These are phyloP conservation scores for Sporisorium scitamineum DNA, from an alignment of 1,284 basidiomycete genomes.

Conservation along the genomic window DNA sequence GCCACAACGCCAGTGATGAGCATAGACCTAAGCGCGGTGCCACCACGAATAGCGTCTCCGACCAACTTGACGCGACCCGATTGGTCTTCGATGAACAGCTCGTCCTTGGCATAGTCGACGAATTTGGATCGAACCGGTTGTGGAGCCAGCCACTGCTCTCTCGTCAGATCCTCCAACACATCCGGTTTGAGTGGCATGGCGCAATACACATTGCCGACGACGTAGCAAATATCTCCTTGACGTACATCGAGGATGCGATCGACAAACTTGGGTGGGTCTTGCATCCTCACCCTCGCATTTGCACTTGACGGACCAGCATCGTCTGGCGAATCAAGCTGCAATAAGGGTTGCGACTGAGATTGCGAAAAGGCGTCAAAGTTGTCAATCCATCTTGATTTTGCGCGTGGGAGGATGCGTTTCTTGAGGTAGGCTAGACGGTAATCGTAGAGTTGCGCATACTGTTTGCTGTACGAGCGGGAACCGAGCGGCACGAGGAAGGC, in stretches of 20 bases:
- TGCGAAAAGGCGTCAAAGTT: conserved; percentile 37
- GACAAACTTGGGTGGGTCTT: conserved; percentile 75
- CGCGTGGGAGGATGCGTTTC: conserved; percentile 55
- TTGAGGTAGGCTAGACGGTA: conserved; percentile 65
- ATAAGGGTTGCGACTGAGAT: conserved; percentile 29
- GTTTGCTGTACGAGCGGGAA: conserved; percentile 57
- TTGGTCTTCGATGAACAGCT: conserved; percentile 92
- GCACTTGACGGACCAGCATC: conserved; percentile 23
- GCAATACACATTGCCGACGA: conserved; percentile 95
- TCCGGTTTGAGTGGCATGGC: conserved; percentile 99
- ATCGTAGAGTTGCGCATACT: conserved; percentile 68
- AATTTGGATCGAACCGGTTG: conserved; percentile 72
- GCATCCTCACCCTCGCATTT: conserved; percentile 11
- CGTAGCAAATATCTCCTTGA: conserved; percentile 85
- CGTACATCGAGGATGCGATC: conserved; percentile 88
- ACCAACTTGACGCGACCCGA: conserved; percentile 89
- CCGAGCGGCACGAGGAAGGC: conserved; percentile 58
- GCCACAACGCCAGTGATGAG: conserved; percentile 76
- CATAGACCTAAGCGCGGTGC: conserved; percentile 37
- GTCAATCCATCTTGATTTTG: conserved; percentile 47
- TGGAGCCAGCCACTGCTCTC: conserved; percentile 91
- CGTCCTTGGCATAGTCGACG: conserved; percentile 79
- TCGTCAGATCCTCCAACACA: conserved; percentile 90
- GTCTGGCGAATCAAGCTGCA: conserved; percentile 20
- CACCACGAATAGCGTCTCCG: conserved; percentile 73